These are phyloP conservation scores for Talaromyces rugulosus DNA, from an alignment of 2,329 filamentous ascomycete species.

Conservation along the genomic window DNA sequence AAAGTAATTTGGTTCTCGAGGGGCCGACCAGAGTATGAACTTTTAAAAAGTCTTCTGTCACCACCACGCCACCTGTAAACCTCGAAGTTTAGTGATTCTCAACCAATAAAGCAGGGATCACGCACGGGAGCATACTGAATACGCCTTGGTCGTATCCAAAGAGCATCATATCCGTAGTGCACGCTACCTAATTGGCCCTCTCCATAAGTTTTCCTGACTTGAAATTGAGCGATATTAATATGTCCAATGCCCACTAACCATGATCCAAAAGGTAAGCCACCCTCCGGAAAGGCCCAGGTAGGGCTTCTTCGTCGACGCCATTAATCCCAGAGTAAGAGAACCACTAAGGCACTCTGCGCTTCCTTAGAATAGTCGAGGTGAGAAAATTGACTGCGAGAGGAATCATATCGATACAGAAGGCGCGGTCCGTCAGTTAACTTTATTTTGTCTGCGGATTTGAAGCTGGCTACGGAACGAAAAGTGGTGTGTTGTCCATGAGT, in stretches of 20 bases:
- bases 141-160: constrained; percentile 49
- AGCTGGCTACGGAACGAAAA: no score
- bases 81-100: not conserved
- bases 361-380: no score
- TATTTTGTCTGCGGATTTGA: no score
- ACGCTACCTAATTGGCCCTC: constrained; percentile 27
- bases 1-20: constrained; percentile 22
- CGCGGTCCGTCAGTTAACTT: no score
- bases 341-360: no score
- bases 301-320: not conserved
- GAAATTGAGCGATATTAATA: not conserved
- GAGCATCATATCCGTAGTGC: constrained; percentile 47
- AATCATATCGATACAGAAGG: no score
- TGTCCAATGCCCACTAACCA: constrained; percentile 16
- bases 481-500: no score
- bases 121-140: constrained; percentile 34
- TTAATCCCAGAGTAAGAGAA: no score
- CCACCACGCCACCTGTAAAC: constrained; percentile 46
- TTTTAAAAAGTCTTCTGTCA: constrained; percentile 51
- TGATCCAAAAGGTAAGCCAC: constrained; percentile 56
- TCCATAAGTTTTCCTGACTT: not conserved
- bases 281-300: constrained; percentile 53
- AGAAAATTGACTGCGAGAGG: no score
- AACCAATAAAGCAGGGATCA: no score
- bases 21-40: constrained; percentile 42